These are phyloP conservation scores for Vachellia pachyceras DNA, from an alignment of 306 rosid genomes.

Conservation along the genomic window DNA sequence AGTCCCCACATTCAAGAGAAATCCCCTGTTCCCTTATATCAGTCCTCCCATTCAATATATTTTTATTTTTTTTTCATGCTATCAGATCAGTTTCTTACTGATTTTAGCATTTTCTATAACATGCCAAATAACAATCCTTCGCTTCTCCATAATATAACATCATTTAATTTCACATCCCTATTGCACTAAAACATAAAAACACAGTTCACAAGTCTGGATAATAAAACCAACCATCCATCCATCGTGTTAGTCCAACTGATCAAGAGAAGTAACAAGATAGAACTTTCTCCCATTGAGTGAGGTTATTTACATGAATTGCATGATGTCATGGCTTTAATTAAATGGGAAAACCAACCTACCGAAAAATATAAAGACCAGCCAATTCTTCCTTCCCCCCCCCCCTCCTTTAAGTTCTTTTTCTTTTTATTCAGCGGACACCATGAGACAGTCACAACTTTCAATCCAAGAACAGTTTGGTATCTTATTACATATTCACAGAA, in stretches of 20 bases:
- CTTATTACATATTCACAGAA: constrained; percentile 1
- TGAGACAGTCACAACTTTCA: not conserved
- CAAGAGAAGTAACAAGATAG: too few relatives aligned
- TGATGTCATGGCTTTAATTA: not conserved
- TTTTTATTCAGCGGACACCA: not conserved
- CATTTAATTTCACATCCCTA: not conserved
- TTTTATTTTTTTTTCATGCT: not conserved
- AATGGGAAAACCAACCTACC: not conserved
- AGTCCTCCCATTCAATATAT: not conserved
- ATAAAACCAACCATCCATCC: too few relatives aligned
- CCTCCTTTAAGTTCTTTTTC: not conserved
- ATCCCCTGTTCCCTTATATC: not conserved
- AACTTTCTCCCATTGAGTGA: too few relatives aligned
- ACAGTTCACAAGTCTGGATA: not conserved
- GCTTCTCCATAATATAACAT: not conserved
- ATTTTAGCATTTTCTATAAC: not conserved
- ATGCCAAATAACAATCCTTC: not conserved
- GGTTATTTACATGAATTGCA: not conserved
- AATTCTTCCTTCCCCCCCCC: not conserved
- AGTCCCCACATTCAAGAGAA: not conserved
- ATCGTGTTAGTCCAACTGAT: too few relatives aligned
- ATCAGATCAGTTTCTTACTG: not conserved
- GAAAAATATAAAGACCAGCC: not conserved
- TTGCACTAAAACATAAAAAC: not conserved
- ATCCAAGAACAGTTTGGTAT: not conserved